Evolutionary conservation across 805 yeast genomes (phyloP).

Genomic region (Martiniozyma abietophila): DNA sequence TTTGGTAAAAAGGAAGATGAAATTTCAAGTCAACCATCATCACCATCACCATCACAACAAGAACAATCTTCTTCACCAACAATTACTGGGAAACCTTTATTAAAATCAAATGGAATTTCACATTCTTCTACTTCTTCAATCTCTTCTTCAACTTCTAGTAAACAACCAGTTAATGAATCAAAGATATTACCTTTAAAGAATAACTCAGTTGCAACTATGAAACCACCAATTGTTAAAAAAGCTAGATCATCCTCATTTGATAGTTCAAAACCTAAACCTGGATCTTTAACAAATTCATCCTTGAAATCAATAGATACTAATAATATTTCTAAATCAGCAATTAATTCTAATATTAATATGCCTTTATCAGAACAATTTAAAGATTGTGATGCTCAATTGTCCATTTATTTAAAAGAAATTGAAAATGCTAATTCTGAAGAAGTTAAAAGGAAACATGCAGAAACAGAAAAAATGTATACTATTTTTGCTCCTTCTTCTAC

Average conservation of each 20-base stretch:
- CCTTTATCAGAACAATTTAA: constrained; percentile 18
- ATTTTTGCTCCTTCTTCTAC: constrained; percentile 19
- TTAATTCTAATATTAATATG: not conserved
- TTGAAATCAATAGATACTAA: too few species aligned
- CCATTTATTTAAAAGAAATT: constrained; percentile 34
- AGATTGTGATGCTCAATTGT: constrained; percentile 36
- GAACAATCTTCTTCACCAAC: constrained; percentile 1
- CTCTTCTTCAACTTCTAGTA: not conserved
- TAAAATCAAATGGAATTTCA: not conserved
- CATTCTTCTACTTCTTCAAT: not conserved
- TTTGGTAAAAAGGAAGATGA: constrained; percentile 20
- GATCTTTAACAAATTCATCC: too few species aligned
- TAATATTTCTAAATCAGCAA: not conserved
- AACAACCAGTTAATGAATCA: too few species aligned
- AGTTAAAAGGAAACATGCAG: not conserved
- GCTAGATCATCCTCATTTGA: not conserved
- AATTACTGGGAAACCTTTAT: not conserved
- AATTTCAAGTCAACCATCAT: not conserved
- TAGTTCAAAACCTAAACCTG: not conserved
- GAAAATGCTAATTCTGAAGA: constrained; percentile 9
- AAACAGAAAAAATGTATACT: constrained; percentile 5
- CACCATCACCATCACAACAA: constrained; percentile 1
- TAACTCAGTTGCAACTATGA: too few species aligned
- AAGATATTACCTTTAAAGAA: too few species aligned
- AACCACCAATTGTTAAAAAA: too few species aligned